Percentiles rank a stretch among this genome's conserved stretches.
phyloP scores from a whole-genome alignment of 2,329 filamentous ascomycete genomes.

The Zalaria obscura region DNA sequence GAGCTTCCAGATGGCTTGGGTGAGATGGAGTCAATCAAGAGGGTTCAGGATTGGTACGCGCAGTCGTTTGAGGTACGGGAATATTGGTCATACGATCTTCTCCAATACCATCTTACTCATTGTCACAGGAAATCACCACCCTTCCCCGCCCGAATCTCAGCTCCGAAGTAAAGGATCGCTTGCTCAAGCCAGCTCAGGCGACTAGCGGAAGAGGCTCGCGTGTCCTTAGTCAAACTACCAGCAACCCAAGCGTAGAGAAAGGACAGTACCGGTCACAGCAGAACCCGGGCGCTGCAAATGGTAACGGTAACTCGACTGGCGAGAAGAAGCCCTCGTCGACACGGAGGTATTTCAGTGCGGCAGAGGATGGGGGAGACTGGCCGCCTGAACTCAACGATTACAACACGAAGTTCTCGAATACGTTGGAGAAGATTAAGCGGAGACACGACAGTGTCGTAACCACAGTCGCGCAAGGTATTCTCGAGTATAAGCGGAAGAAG shows the following conservation, averaged over 20 bases:
- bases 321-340: conserved; percentile 28
- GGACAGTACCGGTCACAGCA: conserved; percentile 60
- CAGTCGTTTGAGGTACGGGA: conserved; percentile 88
- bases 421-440: conserved; percentile 85
- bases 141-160: conserved; percentile 65
- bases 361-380: conserved; percentile 82
- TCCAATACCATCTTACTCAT: conserved; percentile 14
- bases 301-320: conserved; percentile 32
- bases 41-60: conserved; percentile 95
- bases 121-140: conserved; percentile 69
- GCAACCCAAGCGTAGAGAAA: conserved; percentile 76
- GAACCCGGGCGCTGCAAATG: conserved; percentile 34
- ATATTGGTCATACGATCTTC: conserved; percentile 3
- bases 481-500: conserved; percentile 92
- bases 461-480: conserved; percentile 91
- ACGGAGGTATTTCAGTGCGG: conserved; percentile 69
- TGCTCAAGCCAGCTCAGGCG: conserved; percentile 53
- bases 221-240: conserved; percentile 67
- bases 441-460: conserved; percentile 95
- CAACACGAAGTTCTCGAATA: conserved; percentile 80
- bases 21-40: conserved; percentile 93
- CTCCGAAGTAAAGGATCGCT: conserved; percentile 60
- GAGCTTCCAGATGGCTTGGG: conserved; percentile 89
- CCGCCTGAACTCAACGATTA: conserved; percentile 88
- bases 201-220: conserved; percentile 44